phyloP scores from a whole-genome alignment of 805 yeast species.

The Pichia paraexigua region DNA sequence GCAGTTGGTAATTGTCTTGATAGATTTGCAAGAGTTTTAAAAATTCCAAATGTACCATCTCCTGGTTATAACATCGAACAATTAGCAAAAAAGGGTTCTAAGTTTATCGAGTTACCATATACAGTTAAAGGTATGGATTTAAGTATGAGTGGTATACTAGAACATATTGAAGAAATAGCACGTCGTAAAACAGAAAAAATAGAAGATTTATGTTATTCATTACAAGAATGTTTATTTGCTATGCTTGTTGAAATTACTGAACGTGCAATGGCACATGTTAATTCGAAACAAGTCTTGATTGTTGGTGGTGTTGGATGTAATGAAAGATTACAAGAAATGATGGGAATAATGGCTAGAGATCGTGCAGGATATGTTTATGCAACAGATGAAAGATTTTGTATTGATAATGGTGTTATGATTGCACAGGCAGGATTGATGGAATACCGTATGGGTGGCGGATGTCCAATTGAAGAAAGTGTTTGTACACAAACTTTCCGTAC shows the following conservation, averaged over 20 bases:
- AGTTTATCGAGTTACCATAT: constrained; percentile 74
- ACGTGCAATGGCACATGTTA: constrained; percentile 97
- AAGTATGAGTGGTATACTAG: constrained; percentile 93
- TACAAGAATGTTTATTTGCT: constrained; percentile 88
- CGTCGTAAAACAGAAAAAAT: constrained; percentile 24
- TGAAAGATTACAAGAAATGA: constrained; percentile 86
- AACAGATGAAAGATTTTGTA: constrained; percentile 94
- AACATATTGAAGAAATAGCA: constrained; percentile 56
- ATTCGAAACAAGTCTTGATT: constrained; percentile 77
- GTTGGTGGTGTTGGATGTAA: constrained; percentile 99
- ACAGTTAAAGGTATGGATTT: constrained; percentile 99
- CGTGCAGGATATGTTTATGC: constrained; percentile 86
- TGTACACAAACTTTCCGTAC: constrained; percentile 93
- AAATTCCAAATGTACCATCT: constrained; percentile 86
- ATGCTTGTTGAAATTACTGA: constrained; percentile 98
- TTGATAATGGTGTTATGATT: constrained; percentile 97
- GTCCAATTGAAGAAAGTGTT: constrained; percentile 56
- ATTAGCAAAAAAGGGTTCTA: constrained; percentile 64
- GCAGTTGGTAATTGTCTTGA: constrained; percentile 97
- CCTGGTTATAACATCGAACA: constrained; percentile 98
- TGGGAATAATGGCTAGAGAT: constrained; percentile 89
- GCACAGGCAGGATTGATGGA: constrained; percentile 94
- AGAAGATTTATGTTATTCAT: constrained; percentile 80
- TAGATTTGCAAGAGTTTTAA: constrained; percentile 85
- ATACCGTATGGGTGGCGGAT: constrained; percentile 71